Conservation (phyloP, 345 rosid species). For the Eutrema japonicum region DNA sequence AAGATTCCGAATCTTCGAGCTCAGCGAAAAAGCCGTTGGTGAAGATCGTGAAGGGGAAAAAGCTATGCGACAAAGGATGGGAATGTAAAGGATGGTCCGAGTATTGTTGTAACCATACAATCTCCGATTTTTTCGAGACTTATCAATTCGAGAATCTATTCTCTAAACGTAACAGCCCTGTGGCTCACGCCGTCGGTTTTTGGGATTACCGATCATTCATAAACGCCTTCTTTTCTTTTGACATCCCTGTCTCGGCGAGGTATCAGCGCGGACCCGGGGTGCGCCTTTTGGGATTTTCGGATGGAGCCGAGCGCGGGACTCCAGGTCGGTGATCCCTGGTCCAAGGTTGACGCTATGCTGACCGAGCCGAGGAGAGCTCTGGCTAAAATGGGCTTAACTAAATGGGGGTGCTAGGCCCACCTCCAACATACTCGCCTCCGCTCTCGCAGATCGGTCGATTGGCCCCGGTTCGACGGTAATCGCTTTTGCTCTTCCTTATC, state of each 20-base stretch:
- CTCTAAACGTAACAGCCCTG: slow-evolving; percentile 68
- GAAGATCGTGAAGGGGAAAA: slow-evolving; percentile 70
- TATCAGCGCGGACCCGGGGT: no score
- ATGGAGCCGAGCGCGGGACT: no score
- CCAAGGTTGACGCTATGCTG: no score
- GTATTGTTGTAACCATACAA: slow-evolving; percentile 71
- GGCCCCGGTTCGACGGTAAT: slow-evolving; percentile 78
- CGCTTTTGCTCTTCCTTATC: background rate
- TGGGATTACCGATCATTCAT: slow-evolving; percentile 81
- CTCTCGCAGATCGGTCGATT: slow-evolving; percentile 65
- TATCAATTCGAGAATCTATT: slow-evolving; percentile 79
- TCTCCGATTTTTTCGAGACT: slow-evolving; percentile 68
- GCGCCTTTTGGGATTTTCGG: no score
- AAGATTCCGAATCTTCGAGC: slow-evolving; percentile 42
- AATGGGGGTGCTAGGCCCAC: no score
- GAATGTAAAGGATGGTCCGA: slow-evolving; percentile 71
- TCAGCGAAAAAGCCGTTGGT: slow-evolving; percentile 53
- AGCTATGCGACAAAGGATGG: slow-evolving; percentile 72
- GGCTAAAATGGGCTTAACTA: no score
- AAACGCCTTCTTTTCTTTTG: no score
- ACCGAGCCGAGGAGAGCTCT: no score
- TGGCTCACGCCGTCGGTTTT: slow-evolving; percentile 79
- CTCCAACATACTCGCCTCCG: slow-evolving; percentile 95
- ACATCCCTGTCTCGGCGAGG: no score
- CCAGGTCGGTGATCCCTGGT: no score